Base-by-base conservation (phyloP, 1,284 basidiomycete genomes). In the Sporisorium sorghi region DNA sequence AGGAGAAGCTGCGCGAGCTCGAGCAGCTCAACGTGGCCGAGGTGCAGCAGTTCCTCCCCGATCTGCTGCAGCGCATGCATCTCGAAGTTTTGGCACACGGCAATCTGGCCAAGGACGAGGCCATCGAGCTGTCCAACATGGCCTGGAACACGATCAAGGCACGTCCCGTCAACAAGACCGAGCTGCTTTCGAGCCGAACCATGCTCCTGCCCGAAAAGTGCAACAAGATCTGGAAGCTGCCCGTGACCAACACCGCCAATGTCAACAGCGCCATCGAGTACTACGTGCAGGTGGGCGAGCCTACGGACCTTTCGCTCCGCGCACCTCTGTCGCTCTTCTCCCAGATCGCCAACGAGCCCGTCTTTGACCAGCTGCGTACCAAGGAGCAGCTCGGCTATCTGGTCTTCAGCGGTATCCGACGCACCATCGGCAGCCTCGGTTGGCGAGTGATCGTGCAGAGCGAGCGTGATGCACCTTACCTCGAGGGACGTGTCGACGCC, bases 321-420 rank as follows among this genome's bases (percentile, higher is more conserved):
- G 76, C 83, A 4, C 64, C 64, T n/a, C 76, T 84, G 17, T 69
- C 74, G 12, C 66, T 84, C 12, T 68, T 84, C 30, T 65, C 78
- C 5, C 83, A 84, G 73, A 84, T 84, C 15, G 82, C 80, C 19
- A 59, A 75, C 30, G 97, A 99, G 81, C 95, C 96, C 0, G 89
- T 91, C n/a, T 99, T 99, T 86, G 91, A 97, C 82, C 87, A 91
- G 37, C 88, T 99, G 42, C 90, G 97, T n/a, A 98, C 96, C 2
- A 91, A 94, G 84, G 94, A 99, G 84, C 97, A 99, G 85, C 88
- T 99, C 0, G 97, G 97, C 12, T 99, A 99, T 84, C 77, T 84
- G 1, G 83, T 84, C 12, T 83, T 83, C 49, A 76, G 76, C 43
- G 69, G 76, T 11, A 66, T 73, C 17, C 73, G 81, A 32, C 69